phyloP scores from a whole-genome alignment of 192 early-diverging fungal genomes.

The Mortierella alpina region DNA sequence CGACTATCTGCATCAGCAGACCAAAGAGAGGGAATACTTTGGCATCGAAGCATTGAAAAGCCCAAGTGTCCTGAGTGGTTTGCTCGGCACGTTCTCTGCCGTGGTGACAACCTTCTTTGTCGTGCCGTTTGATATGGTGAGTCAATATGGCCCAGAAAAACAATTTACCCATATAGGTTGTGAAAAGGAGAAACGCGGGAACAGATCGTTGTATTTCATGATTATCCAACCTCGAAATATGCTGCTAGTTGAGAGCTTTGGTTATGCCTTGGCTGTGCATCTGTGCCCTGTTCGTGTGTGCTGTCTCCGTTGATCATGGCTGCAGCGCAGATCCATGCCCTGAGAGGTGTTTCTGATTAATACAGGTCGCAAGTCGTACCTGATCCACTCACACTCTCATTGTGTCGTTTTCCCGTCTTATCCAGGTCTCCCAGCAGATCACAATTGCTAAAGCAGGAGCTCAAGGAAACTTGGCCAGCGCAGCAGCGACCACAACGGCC shows the following conservation, averaged over 20 bases:
- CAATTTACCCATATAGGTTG: too few relatives aligned
- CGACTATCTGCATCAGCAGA: constrained; percentile 35
- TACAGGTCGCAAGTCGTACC: too few relatives aligned
- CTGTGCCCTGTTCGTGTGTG: too few relatives aligned
- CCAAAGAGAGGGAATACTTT: constrained; percentile 34
- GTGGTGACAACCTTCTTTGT: constrained; percentile 50
- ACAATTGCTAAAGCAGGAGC: constrained; percentile 49
- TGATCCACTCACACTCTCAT: background rate
- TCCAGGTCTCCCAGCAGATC: constrained; percentile 51
- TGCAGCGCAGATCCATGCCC: too few relatives aligned
- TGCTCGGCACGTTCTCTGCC: constrained; percentile 49
- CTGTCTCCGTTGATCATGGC: too few relatives aligned
- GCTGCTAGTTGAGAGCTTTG: too few relatives aligned
- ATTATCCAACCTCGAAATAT: too few relatives aligned
- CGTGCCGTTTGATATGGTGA: constrained; percentile 55
- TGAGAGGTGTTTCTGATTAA: too few relatives aligned
- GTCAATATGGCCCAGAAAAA: background rate
- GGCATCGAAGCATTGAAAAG: constrained; percentile 19
- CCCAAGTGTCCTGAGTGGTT: constrained; percentile 27
- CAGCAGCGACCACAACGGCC: constrained; percentile 11
- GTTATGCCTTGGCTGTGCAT: too few relatives aligned
- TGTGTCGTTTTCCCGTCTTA: background rate
- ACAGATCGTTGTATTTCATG: too few relatives aligned
- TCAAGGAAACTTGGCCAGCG: constrained; percentile 19
- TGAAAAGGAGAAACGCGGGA: too few relatives aligned